These are phyloP conservation scores for Trametes punicea DNA, from an alignment of 768 basidiomycete species.

Conservation along the genomic window DNA sequence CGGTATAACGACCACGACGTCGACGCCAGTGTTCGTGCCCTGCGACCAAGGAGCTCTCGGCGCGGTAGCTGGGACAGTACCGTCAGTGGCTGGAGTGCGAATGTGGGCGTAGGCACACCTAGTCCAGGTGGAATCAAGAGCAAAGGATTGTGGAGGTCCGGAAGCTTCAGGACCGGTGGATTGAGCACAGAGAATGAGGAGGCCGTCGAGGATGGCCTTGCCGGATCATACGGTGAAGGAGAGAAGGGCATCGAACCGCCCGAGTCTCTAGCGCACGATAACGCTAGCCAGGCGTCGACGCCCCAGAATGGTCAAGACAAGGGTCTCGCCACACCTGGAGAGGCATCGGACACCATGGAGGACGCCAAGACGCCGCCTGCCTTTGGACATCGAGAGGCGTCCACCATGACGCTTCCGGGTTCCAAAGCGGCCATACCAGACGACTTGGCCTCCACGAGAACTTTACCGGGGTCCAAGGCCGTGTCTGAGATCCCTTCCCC, in stretches of 20 bases:
- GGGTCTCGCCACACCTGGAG: neutral
- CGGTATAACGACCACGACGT: constrained; percentile 52
- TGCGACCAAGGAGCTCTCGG: constrained; percentile 81
- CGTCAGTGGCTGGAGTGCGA: constrained; percentile 85
- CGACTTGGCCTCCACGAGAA: constrained; percentile 3
- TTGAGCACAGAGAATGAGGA: constrained; percentile 43
- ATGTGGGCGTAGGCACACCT: constrained; percentile 35
- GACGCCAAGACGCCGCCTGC: constrained; percentile 12
- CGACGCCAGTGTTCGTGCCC: constrained; percentile 86
- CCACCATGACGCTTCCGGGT: constrained; percentile 3
- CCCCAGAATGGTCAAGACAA: neutral
- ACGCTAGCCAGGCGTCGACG: neutral
- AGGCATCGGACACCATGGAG: neutral
- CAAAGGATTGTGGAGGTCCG: constrained; percentile 58
- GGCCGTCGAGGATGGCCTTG: constrained; percentile 32
- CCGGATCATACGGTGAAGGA: constrained; percentile 20
- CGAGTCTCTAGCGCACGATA: constrained; percentile 15
- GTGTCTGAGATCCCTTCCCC: constrained; percentile 7
- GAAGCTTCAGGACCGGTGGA: constrained; percentile 56
- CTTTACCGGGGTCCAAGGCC: constrained; percentile 8
- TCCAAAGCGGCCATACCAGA: neutral
- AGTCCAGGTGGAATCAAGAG: constrained; percentile 35
- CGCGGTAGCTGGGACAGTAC: constrained; percentile 92
- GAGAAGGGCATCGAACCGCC: constrained; percentile 10
- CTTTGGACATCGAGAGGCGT: neutral